Evolutionary conservation across 2,329 filamentous ascomycete genomes (phyloP).

Genomic region (Ophiocordyceps camponoti-saundersi): DNA sequence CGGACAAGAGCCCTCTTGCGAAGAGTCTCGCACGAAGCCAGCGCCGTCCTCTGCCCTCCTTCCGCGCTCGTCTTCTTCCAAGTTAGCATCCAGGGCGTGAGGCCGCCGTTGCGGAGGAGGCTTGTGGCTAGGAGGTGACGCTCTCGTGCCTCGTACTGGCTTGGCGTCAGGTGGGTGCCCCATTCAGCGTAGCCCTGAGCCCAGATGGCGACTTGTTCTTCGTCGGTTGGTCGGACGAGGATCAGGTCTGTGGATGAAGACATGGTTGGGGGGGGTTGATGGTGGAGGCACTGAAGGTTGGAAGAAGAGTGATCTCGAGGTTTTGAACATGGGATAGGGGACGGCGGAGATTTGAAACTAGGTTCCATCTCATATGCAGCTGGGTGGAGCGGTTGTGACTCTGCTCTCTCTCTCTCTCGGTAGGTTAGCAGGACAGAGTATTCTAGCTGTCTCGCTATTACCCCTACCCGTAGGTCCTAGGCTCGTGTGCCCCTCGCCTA

Average conservation of each 20-base stretch:
- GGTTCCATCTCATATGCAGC: too few species aligned
- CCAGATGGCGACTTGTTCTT: conserved; percentile 39
- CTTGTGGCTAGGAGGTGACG: conserved; percentile 37
- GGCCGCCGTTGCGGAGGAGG: conserved; percentile 38
- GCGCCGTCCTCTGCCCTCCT: conserved; percentile 29
- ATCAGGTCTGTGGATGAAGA: conserved; percentile 8
- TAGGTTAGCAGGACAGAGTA: too few species aligned
- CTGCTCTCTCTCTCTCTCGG: too few species aligned
- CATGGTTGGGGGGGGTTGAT: too few species aligned
- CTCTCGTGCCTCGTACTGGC: conserved; percentile 42
- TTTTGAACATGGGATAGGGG: too few species aligned
- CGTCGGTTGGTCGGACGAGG: conserved; percentile 37
- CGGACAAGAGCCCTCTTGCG: conserved; percentile 39
- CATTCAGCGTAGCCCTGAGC: conserved; percentile 37
- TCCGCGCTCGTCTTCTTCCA: conserved; percentile 12
- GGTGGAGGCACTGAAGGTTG: too few species aligned
- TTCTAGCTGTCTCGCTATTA: too few species aligned
- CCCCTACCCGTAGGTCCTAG: too few species aligned
- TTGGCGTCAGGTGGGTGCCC: conserved; percentile 22
- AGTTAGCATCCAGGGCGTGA: conserved; percentile 49
- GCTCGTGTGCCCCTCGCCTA: too few species aligned
- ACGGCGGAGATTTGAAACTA: too few species aligned
- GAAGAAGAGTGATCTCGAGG: too few species aligned
- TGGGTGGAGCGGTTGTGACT: too few species aligned
- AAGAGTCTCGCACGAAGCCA: conserved; percentile 48